phyloP scores from a whole-genome alignment of 2,329 filamentous ascomycete species.

The Colletotrichum sublineola region DNA sequence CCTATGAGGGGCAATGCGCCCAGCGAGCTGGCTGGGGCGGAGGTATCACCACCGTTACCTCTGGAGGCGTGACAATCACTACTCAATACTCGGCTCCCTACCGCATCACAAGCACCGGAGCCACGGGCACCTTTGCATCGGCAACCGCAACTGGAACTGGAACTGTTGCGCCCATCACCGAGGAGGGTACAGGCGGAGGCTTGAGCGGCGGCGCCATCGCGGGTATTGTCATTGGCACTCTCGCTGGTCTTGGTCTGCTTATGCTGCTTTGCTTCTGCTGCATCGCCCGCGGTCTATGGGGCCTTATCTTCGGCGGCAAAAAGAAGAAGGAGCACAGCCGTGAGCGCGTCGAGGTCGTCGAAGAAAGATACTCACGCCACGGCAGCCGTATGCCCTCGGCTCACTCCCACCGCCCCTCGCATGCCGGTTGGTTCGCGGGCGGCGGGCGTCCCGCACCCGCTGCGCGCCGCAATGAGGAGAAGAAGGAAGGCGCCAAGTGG shows the following conservation, averaged over 20 bases:
- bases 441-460: conserved; percentile 59
- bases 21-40: conserved; percentile 53
- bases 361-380: conserved; percentile 71
- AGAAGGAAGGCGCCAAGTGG: conserved; percentile 67
- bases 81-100: conserved; percentile 66
- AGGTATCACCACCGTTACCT: conserved; percentile 58
- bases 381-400: conserved; percentile 57
- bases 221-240: conserved; percentile 82
- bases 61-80: conserved; percentile 62
- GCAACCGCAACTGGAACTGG: conserved; percentile 69
- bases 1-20: conserved; percentile 68
- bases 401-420: conserved; percentile 64
- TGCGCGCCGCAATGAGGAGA: conserved; percentile 58
- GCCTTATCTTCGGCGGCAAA: conserved; percentile 72
- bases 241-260: conserved; percentile 76
- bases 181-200: conserved; percentile 54
- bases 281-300: conserved; percentile 73
- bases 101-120: conserved; percentile 68
- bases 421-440: conserved; percentile 65
- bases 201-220: conserved; percentile 82
- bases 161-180: conserved; percentile 56
- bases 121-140: conserved; percentile 65
- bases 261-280: conserved; percentile 82
- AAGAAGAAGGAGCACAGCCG: conserved; percentile 61
- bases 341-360: conserved; percentile 71